A percentile compares a stretch with the other conserved stretches of the same genome.
Conservation (phyloP, 768 basidiomycete species). For the Pulveroboletus sp. region DNA sequence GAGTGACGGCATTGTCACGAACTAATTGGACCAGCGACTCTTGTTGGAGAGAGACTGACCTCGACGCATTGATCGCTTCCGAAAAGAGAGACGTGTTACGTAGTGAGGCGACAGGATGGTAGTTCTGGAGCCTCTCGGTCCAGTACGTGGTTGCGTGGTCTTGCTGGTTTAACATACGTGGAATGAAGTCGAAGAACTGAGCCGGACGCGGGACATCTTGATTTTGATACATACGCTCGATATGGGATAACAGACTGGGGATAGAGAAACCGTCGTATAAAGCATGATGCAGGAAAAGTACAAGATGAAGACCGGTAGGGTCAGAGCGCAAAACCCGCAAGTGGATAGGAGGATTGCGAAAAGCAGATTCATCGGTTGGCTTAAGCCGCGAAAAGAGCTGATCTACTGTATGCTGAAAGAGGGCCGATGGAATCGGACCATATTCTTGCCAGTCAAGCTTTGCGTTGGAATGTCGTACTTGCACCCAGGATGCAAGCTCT, state of each 20-base stretch:
- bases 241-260: slow-evolving; percentile 31
- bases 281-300: slow-evolving; percentile 46
- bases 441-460: slow-evolving; percentile 25
- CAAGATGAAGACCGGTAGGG: slow-evolving; percentile 18
- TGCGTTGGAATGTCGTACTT: slow-evolving; percentile 25
- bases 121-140: slow-evolving; percentile 27
- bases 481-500: slow-evolving; percentile 32
- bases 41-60: slow-evolving; percentile 10
- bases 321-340: slow-evolving; percentile 17
- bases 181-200: slow-evolving; percentile 40
- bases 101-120: slow-evolving; percentile 18
- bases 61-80: slow-evolving; percentile 11
- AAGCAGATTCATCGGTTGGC: slow-evolving; percentile 24
- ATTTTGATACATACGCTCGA: slow-evolving; percentile 33
- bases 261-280: slow-evolving; percentile 47
- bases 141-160: slow-evolving; percentile 38
- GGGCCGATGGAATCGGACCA: slow-evolving; percentile 2
- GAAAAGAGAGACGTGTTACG: slow-evolving; percentile 11
- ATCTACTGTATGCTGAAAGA: slow-evolving; percentile 10
- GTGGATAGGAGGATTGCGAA: slow-evolving; percentile 31
- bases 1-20: slow-evolving; percentile 27
- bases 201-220: slow-evolving; percentile 1
- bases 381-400: slow-evolving; percentile 9
- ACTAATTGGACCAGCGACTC: slow-evolving; percentile 12
- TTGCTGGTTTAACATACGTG: slow-evolving; percentile 38